Conservation (phyloP, 352 stramenopile genomes). For the Elongisporangium undulatum region DNA sequence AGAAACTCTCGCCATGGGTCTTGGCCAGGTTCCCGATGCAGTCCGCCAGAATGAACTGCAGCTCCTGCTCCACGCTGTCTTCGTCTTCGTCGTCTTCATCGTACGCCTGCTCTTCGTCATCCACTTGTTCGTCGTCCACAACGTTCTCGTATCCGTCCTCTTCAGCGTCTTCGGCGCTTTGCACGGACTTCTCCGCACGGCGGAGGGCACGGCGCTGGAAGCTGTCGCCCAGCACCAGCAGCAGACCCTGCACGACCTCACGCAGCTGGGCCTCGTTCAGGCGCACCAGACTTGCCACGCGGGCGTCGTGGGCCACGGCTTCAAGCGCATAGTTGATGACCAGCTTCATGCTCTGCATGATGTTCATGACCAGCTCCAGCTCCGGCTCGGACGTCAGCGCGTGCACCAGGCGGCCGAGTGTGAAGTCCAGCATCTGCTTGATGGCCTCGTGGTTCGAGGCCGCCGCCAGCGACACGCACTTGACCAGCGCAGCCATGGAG, state of each 20-base stretch:
- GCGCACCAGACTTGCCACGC: constrained; percentile 11
- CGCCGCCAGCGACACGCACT: constrained; percentile 54
- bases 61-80: constrained; percentile 52
- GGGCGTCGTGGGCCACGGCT: constrained; percentile 16
- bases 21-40: constrained; percentile 73
- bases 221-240: constrained; percentile 74
- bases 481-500: constrained; percentile 75
- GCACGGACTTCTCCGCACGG: constrained; percentile 24
- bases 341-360: constrained; percentile 85
- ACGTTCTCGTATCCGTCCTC: constrained; percentile 13
- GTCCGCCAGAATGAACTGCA: constrained; percentile 80
- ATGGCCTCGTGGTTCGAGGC: constrained; percentile 44
- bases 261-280: constrained; percentile 73
- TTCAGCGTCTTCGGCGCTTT: constrained; percentile 22
- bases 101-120: constrained; percentile 11
- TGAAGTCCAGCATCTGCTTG: constrained; percentile 86
- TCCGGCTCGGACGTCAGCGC: constrained; percentile 79
- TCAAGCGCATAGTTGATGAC: constrained; percentile 48
- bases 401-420: constrained; percentile 67
- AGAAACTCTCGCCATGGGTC: constrained; percentile 58
- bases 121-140: constrained; percentile 14
- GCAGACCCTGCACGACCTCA: constrained; percentile 67
- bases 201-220: constrained; percentile 73
- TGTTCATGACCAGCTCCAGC: constrained; percentile 77
- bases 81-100: constrained; percentile 44